A percentile compares a stretch with the other conserved stretches of the same genome.
These are phyloP conservation scores for Aspergillus hortae DNA, from an alignment of 2,329 filamentous ascomycete species.

Conservation along the genomic window DNA sequence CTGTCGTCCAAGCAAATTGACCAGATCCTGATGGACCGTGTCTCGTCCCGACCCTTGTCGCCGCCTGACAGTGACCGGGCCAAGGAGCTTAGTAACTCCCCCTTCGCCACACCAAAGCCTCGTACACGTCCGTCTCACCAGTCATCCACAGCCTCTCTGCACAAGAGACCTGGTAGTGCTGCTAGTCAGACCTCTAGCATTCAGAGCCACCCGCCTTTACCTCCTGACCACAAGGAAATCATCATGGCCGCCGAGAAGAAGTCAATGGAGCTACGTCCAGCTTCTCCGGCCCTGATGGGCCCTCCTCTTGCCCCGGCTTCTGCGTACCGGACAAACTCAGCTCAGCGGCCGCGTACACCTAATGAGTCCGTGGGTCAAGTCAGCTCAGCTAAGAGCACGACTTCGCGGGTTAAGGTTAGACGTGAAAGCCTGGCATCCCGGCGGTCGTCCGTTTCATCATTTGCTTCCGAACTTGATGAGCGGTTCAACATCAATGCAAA, in stretches of 20 bases:
- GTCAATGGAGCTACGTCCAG: conserved; percentile 45
- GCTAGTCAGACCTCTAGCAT: conserved; percentile 59
- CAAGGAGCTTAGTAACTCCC: conserved; percentile 28
- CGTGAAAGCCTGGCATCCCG: conserved; percentile 51
- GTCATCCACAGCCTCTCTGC: conserved; percentile 27
- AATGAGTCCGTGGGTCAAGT: conserved; percentile 47
- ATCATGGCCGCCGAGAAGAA: conserved; percentile 74
- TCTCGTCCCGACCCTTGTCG: conserved; percentile 28
- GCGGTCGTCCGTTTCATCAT: conserved; percentile 88
- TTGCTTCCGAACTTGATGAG: conserved; percentile 87
- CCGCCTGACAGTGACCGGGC: conserved; percentile 31
- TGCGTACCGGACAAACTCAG: conserved; percentile 53
- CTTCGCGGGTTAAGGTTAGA: conserved; percentile 56
- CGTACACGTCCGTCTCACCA: conserved; percentile 30
- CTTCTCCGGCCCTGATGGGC: conserved; percentile 61
- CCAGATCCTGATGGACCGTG: conserved; percentile 62
- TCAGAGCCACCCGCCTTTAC: conserved; percentile 66
- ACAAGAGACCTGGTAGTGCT: conserved; percentile 66
- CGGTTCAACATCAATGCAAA: conserved; percentile 73
- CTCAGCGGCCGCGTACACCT: conserved; percentile 59
- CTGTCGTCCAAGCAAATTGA: conserved; percentile 82
- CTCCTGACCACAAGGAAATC: conserved; percentile 74
- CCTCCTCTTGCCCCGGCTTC: conserved; percentile 82
- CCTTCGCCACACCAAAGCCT: conserved; percentile 36
- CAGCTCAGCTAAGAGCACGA: conserved; percentile 47